phyloP scores from a whole-genome alignment of 2,329 filamentous ascomycete species.

The Diplocarpon mali region DNA sequence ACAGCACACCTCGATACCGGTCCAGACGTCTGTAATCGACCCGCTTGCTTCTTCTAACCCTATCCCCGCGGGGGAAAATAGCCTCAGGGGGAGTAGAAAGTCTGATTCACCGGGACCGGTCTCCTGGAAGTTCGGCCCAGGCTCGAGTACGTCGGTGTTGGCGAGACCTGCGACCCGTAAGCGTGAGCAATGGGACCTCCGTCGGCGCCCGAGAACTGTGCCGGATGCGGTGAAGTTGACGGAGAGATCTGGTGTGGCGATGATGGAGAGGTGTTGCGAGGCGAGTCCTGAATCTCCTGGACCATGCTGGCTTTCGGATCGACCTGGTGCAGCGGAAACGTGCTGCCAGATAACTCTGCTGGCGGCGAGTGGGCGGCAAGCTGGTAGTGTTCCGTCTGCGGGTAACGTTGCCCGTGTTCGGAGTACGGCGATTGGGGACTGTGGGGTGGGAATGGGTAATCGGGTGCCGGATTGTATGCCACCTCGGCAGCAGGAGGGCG shows the following conservation, averaged over 20 bases:
- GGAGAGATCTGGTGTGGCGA: slow-evolving; percentile 3
- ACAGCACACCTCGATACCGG: too few relatives aligned
- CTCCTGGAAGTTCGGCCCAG: slow-evolving; percentile 8
- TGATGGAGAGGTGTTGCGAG: background rate
- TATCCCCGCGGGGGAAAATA: too few relatives aligned
- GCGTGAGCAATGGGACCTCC: background rate
- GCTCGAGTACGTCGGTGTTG: slow-evolving; percentile 15
- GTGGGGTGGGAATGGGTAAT: slow-evolving; percentile 1
- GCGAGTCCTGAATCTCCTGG: slow-evolving; percentile 3
- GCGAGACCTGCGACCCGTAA: slow-evolving; percentile 10
- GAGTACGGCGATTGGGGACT: slow-evolving; percentile 6
- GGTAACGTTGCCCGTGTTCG: background rate
- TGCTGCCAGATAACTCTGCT: slow-evolving; percentile 6
- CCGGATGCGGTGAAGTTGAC: slow-evolving; percentile 3
- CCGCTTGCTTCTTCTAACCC: too few relatives aligned
- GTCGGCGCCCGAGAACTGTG: background rate
- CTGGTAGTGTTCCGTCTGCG: slow-evolving; percentile 4
- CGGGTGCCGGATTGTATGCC: slow-evolving; percentile 1
- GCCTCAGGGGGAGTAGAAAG: slow-evolving; percentile 15
- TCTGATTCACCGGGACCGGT: slow-evolving; percentile 13
- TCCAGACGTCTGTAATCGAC: too few relatives aligned
- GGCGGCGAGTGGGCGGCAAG: slow-evolving; percentile 6
- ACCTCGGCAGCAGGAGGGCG: background rate
- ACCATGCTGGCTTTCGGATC: slow-evolving; percentile 10
- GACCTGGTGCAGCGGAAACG: slow-evolving; percentile 3